Percentiles rank a stretch among this genome's conserved stretches.
phyloP scores from a whole-genome alignment of 768 basidiomycete genomes.

The Ephemerocybe angulata region DNA sequence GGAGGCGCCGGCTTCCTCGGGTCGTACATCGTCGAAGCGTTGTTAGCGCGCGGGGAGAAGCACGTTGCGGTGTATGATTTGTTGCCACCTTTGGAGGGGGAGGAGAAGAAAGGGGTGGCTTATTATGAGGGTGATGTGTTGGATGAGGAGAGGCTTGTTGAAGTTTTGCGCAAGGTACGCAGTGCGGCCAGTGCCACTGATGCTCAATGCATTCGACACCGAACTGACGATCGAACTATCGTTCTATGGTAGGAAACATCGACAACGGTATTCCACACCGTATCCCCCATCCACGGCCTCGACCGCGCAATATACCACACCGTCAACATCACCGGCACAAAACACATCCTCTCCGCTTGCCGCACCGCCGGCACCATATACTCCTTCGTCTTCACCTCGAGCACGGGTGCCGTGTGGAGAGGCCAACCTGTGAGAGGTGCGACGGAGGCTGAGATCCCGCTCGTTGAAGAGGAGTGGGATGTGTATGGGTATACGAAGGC shows the following conservation, averaged over 20 bases:
- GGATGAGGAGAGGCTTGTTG: constrained; percentile 34
- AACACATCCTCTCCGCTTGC: constrained; percentile 41
- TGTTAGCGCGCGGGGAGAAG: constrained; percentile 37
- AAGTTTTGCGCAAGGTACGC: constrained; percentile 39
- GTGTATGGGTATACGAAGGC: constrained; percentile 55
- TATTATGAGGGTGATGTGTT: constrained; percentile 51
- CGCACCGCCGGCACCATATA: constrained; percentile 31
- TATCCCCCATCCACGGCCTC: constrained; percentile 42
- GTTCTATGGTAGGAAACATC: constrained; percentile 26
- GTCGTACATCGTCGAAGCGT: constrained; percentile 45
- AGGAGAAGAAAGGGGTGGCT: constrained; percentile 30
- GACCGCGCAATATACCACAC: constrained; percentile 37
- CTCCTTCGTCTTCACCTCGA: constrained; percentile 52
- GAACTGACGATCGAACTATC: neutral
- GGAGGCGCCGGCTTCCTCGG: constrained; percentile 52
- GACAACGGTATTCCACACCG: constrained; percentile 52
- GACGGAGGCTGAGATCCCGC: constrained; percentile 46
- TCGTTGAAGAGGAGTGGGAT: constrained; percentile 34
- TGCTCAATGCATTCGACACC: neutral
- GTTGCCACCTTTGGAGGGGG: constrained; percentile 40
- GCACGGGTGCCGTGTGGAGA: constrained; percentile 48
- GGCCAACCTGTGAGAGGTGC: constrained; percentile 42
- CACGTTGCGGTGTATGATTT: constrained; percentile 51
- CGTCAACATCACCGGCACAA: constrained; percentile 52
- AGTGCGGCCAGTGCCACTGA: neutral